Base-by-base conservation (phyloP, 495 filamentous ascomycete species). In the Talaromyces stipitatus region DNA sequence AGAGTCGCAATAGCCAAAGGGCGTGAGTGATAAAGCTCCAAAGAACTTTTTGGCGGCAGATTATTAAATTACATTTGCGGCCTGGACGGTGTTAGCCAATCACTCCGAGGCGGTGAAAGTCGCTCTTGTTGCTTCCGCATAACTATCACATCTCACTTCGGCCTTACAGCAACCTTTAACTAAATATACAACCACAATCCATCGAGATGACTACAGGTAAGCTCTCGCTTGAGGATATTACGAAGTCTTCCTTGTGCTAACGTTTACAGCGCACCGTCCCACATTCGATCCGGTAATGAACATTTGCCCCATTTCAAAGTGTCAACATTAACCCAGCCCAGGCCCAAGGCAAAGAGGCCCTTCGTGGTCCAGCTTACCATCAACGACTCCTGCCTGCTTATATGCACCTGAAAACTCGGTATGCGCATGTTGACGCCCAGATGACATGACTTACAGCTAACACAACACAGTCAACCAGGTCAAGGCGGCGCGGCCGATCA, bases 281-380 rank as follows among this genome's bases (percentile, higher is more conserved):
- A 97, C 92, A 0, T 97, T 97, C 63, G 92, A 97, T 68, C 92
- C 92, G 57, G 88, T 89, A 83, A 52, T 81, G 56, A 47, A 56
- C 47, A 30, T 28, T 45, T 9, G 22, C 28, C 16, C 14, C 38
- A 48, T 10, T 26, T 33, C 43, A 16, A 58, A n/a, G 61, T 60
- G 57, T 64, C 67, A 29, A 70, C 63, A 33, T 18, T 55, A 23
- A 58, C 58, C n/a, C n/a, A n/a, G n/a, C n/a, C n/a, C n/a, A 92
- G 88, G 92, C 94, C 38, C 85, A 86, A 67, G 94, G 95, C 62
- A 96, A 95, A 81, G 94, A 98, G 70, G 89, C 92, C 66, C 88
- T 89, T 54, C 86, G 91, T 62, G 94, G 94, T 14, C 89, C 90
- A 36, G 94, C 94, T 57, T 97, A 97, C 73, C 94, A 98, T 70